Evolutionary conservation across 768 basidiomycete genomes (phyloP).

Genomic region (Clathrus columnatus): DNA sequence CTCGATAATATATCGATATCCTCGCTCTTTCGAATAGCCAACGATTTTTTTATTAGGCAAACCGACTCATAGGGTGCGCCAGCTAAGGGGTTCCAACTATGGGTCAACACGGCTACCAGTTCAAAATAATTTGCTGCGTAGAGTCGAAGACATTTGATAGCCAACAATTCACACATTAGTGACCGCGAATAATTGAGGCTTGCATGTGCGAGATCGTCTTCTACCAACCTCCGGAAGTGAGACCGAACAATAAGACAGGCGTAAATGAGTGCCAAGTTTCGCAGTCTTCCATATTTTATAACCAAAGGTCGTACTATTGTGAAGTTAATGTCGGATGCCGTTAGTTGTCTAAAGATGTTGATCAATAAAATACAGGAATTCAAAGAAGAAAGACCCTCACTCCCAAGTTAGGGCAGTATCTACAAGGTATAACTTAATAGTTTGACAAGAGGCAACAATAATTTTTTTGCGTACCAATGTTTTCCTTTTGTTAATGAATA

Average conservation of each 20-base stretch:
- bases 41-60: conserved; percentile 49
- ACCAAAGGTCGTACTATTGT: conserved; percentile 70
- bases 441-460: too few species aligned
- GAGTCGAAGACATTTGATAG: conserved; percentile 72
- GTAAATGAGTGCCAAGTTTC: conserved; percentile 68
- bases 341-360: conserved; percentile 50
- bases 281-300: conserved; percentile 64
- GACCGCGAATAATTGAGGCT: conserved; percentile 65
- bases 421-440: conserved; percentile 18
- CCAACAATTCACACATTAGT: conserved; percentile 78
- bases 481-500: conserved; percentile 24
- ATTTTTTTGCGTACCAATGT: conserved; percentile 17
- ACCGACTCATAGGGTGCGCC: conserved; percentile 63
- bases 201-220: conserved; percentile 67
- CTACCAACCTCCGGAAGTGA: conserved; percentile 65
- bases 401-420: conserved; percentile 75
- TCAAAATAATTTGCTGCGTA: conserved; percentile 73
- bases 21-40: conserved; percentile 48
- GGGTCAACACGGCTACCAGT: conserved; percentile 70
- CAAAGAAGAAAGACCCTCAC: conserved; percentile 34
- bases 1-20: conserved; percentile 66
- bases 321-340: conserved; percentile 77
- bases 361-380: conserved; percentile 7
- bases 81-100: conserved; percentile 76
- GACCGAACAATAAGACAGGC: conserved; percentile 70